Evolutionary conservation across 805 yeast species (phyloP).

Genomic region (Scheffersomyces amazonensis): DNA sequence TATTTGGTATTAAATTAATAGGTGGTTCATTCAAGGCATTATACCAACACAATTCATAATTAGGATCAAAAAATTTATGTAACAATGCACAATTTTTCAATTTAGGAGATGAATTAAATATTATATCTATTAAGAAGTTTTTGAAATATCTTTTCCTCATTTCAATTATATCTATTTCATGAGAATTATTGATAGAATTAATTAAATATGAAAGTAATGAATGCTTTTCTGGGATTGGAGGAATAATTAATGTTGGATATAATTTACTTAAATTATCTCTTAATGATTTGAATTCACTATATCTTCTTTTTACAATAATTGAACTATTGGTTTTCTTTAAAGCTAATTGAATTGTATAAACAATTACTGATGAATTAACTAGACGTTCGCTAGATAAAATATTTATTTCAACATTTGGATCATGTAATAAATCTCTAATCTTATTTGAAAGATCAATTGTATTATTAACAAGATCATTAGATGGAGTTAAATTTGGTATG

Average conservation of each 20-base stretch:
- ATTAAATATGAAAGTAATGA: constrained; percentile 42
- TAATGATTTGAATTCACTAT: constrained; percentile 42
- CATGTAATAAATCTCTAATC: constrained; percentile 26
- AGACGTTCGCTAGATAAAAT: constrained; percentile 35
- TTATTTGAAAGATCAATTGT: constrained; percentile 28
- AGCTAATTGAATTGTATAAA: constrained; percentile 32
- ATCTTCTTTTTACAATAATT: constrained; percentile 39
- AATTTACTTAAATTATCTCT: constrained; percentile 34
- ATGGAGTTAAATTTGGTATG: background rate
- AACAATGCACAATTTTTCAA: constrained; percentile 37
- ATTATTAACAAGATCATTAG: constrained; percentile 23
- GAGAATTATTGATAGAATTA: constrained; percentile 35
- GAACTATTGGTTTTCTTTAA: constrained; percentile 4
- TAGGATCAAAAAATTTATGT: constrained; percentile 49
- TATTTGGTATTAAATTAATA: constrained; percentile 43
- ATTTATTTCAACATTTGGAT: constrained; percentile 23
- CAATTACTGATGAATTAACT: constrained; percentile 33
- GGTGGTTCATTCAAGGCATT: constrained; percentile 49
- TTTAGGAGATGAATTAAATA: constrained; percentile 24
- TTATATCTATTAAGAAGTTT: constrained; percentile 40
- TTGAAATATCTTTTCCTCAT: constrained; percentile 46
- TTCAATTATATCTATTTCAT: constrained; percentile 41
- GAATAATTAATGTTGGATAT: constrained; percentile 39
- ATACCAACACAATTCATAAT: constrained; percentile 49
- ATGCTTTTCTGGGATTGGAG: constrained; percentile 47